A percentile compares a stretch with the other conserved stretches of the same genome.
Evolutionary conservation across 2,329 filamentous ascomycete species (phyloP).

Genomic region (Colletotrichum simmondsii): DNA sequence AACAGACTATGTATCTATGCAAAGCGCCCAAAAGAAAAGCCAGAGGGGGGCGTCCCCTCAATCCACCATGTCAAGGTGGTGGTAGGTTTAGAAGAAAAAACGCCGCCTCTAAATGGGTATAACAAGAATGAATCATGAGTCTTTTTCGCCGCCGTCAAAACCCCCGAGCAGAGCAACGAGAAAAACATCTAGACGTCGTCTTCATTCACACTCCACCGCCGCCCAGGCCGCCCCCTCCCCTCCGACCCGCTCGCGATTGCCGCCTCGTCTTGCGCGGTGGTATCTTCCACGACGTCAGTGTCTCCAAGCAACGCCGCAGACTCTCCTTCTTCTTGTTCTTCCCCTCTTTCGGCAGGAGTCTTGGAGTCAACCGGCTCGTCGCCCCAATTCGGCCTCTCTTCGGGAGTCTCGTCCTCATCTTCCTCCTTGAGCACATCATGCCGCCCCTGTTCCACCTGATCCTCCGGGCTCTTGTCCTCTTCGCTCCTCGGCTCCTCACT

Average conservation of each 20-base stretch:
- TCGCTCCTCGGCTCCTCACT: constrained; percentile 30
- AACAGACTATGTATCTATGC: neutral
- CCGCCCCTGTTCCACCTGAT: constrained; percentile 7
- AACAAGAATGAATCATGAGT: constrained; percentile 25
- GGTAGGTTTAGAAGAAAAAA: neutral
- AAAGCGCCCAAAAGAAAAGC: neutral
- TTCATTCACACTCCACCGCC: constrained; percentile 25
- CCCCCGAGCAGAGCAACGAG: too few relatives aligned
- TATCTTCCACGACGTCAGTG: neutral
- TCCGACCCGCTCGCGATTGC: neutral
- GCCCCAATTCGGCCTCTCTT: constrained; percentile 3
- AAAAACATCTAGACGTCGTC: neutral
- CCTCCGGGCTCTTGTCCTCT: constrained; percentile 32
- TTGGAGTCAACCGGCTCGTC: neutral
- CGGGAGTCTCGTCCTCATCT: constrained; percentile 15
- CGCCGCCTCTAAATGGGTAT: constrained; percentile 34
- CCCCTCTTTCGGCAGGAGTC: neutral
- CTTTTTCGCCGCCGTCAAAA: constrained; percentile 6
- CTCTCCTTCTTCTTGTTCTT: neutral
- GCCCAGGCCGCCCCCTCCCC: constrained; percentile 14
- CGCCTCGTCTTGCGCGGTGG: neutral
- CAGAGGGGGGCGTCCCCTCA: neutral
- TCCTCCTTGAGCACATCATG: constrained; percentile 20
- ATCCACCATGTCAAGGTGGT: neutral
- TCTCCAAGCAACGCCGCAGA: neutral